A percentile compares a stretch with the other conserved stretches of the same genome.
These are phyloP conservation scores for Sugiyamaella boreocaroliniensis DNA, from an alignment of 805 yeast genomes.

Conservation along the genomic window DNA sequence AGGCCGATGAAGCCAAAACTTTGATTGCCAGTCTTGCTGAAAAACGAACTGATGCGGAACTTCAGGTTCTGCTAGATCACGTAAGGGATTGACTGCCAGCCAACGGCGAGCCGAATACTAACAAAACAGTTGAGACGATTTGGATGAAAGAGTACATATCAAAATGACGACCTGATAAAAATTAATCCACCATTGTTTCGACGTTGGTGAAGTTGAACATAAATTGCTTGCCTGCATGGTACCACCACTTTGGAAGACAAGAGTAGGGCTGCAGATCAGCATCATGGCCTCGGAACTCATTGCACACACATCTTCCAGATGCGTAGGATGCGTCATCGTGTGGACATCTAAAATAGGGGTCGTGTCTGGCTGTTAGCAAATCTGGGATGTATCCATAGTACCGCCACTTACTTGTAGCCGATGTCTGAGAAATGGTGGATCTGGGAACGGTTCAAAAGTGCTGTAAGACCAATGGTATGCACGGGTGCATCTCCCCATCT, in stretches of 20 bases:
- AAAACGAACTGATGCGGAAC: constrained; percentile 78
- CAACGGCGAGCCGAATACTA: no score
- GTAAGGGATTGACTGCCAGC: constrained; percentile 38
- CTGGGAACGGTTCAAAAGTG: constrained; percentile 52
- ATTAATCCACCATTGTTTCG: not conserved
- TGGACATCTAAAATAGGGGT: constrained; percentile 48
- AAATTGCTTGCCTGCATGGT: constrained; percentile 28
- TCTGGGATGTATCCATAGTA: not conserved
- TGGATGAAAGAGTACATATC: constrained; percentile 11
- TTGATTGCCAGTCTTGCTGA: constrained; percentile 79
- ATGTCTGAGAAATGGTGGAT: constrained; percentile 75
- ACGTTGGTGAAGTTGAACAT: constrained; percentile 23
- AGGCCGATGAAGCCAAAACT: constrained; percentile 94
- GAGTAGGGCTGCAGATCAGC: constrained; percentile 31
- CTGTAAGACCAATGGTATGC: constrained; percentile 62
- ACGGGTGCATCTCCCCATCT: constrained; percentile 97
- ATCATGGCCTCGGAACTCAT: constrained; percentile 26
- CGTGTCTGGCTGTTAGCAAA: constrained; percentile 36
- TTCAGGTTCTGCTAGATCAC: constrained; percentile 83
- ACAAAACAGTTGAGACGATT: constrained; percentile 22
- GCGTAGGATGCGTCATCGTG: constrained; percentile 30
- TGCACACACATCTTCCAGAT: constrained; percentile 33
- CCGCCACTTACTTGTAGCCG: constrained; percentile 46
- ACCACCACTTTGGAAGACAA: constrained; percentile 35
- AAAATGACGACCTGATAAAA: not conserved